A percentile compares a stretch with the other conserved stretches of the same genome.
Conservation (phyloP, 2,329 filamentous ascomycete species). For the Cladosporium sp. region DNA sequence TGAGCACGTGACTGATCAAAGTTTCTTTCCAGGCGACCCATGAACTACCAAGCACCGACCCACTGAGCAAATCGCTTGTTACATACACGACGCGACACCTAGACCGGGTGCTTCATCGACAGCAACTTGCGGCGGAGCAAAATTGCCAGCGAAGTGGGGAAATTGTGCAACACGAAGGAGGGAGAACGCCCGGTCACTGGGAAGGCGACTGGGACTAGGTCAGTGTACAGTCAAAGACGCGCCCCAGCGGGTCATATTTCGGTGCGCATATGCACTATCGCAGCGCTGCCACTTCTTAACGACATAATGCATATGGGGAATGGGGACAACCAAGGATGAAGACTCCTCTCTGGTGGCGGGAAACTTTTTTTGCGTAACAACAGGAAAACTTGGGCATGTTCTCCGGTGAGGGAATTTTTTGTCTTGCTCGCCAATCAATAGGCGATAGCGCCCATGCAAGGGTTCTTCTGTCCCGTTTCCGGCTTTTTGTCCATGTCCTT, state of each 20-base stretch:
- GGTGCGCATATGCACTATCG: not conserved
- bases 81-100: not conserved
- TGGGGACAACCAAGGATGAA: not conserved
- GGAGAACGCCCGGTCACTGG: not conserved
- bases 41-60: slow-evolving; percentile 73
- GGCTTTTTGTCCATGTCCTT: too few species aligned
- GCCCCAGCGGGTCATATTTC: not conserved
- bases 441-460: too few species aligned
- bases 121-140: not conserved
- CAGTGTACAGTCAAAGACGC: not conserved
- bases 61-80: slow-evolving; percentile 6
- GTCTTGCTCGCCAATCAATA: too few species aligned
- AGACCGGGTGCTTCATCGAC: not conserved
- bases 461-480: too few species aligned
- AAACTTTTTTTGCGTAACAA: not conserved
- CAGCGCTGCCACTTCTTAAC: not conserved
- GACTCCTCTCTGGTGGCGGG: not conserved
- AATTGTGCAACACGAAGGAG: not conserved
- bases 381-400: not conserved
- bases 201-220: not conserved
- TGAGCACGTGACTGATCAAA: slow-evolving; percentile 5
- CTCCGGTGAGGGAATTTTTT: too few species aligned
- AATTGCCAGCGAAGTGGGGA: not conserved
- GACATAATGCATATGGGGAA: slow-evolving; percentile 7
- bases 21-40: slow-evolving; percentile 29